A percentile compares a stretch with the other conserved stretches of the same genome.
Conservation (phyloP, 2,329 filamentous ascomycete species). For the Massarina eburnea region DNA sequence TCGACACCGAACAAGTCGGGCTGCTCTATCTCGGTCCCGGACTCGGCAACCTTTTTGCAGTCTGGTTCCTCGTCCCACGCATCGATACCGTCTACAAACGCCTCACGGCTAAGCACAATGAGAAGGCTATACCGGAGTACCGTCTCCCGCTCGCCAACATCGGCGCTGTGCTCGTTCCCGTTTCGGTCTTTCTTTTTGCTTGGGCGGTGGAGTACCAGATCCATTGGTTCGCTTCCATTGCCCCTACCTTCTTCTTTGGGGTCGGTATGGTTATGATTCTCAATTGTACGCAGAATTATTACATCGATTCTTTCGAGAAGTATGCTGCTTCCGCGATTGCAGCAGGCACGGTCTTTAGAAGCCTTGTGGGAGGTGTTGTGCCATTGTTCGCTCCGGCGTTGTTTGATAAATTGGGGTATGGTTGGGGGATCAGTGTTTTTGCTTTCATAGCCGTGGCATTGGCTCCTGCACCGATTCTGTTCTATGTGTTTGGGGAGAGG, state of each 20-base stretch:
- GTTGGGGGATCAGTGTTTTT: constrained; percentile 55
- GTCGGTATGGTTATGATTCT: constrained; percentile 57
- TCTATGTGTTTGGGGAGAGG: constrained; percentile 51
- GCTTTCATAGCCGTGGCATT: constrained; percentile 49
- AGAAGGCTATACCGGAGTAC: constrained; percentile 47
- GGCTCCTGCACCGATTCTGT: constrained; percentile 53
- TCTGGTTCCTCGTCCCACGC: constrained; percentile 50
- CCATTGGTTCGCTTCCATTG: constrained; percentile 47
- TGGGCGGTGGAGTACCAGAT: constrained; percentile 47
- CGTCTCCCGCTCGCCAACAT: constrained; percentile 51
- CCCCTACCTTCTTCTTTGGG: constrained; percentile 52
- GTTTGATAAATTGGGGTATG: constrained; percentile 50
- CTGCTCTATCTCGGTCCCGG: constrained; percentile 50
- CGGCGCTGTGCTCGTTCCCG: constrained; percentile 47
- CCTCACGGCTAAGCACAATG: constrained; percentile 45
- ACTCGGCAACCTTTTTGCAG: constrained; percentile 46
- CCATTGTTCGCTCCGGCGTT: constrained; percentile 49
- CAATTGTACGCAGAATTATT: constrained; percentile 58
- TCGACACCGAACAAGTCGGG: constrained; percentile 50
- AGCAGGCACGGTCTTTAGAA: constrained; percentile 52
- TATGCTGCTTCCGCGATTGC: constrained; percentile 55
- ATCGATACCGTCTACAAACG: constrained; percentile 53
- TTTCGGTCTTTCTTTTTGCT: constrained; percentile 46
- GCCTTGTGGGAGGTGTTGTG: constrained; percentile 50
- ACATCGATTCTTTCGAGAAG: constrained; percentile 55